Conservation (phyloP, 2,329 filamentous ascomycete species). For the Pseudogymnoascus sp. region DNA sequence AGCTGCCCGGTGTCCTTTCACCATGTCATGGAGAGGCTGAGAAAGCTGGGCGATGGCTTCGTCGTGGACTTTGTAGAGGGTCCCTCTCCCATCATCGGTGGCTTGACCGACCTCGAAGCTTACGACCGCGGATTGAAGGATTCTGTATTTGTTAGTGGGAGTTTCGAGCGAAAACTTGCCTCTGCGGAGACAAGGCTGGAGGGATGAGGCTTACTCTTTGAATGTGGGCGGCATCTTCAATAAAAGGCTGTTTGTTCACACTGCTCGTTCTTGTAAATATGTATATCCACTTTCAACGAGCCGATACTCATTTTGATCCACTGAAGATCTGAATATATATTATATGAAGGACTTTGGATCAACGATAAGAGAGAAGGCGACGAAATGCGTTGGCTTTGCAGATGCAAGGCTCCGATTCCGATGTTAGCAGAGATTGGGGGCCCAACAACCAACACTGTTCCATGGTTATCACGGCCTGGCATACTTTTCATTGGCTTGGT, state of each 20-base stretch:
- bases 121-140: conserved; percentile 16
- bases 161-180: neutral
- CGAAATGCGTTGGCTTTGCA: neutral
- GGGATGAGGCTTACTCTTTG: conserved; percentile 11
- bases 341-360: neutral
- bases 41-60: conserved; percentile 19
- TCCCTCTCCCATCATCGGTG: no score
- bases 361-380: neutral
- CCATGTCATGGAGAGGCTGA: neutral
- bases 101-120: conserved; percentile 6
- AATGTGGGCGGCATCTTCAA: conserved; percentile 14
- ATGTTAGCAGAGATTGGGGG: neutral
- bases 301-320: neutral
- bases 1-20: neutral
- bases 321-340: neutral
- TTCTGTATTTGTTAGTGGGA: conserved; percentile 10
- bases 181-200: neutral
- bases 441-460: neutral
- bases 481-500: neutral
- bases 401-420: neutral
- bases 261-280: neutral
- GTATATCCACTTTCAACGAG: neutral
- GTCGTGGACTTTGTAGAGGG: conserved; percentile 11
- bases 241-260: neutral
- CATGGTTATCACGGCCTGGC: neutral